phyloP scores from a whole-genome alignment of 1,284 basidiomycete genomes.

The Trametes versicolor region DNA sequence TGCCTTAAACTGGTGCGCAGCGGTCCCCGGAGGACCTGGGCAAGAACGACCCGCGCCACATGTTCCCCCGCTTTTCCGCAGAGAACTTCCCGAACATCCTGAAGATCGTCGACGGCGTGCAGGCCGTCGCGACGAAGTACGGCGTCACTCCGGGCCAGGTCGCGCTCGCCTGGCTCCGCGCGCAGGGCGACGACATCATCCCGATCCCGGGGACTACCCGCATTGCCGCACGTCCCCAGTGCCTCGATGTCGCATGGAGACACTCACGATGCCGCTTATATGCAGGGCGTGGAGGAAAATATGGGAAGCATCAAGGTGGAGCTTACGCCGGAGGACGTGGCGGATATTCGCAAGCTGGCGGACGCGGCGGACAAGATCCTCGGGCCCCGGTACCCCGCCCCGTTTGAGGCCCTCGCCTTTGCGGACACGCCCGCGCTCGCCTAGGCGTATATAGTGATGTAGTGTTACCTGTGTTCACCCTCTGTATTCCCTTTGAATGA shows the following conservation, averaged over 20 bases:
- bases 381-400: slow-evolving; percentile 29
- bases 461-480: too few relatives aligned
- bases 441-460: too few relatives aligned
- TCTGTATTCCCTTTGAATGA: too few relatives aligned
- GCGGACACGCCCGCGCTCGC: slow-evolving; percentile 32
- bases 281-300: slow-evolving; percentile 56
- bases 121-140: slow-evolving; percentile 45
- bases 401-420: slow-evolving; percentile 14
- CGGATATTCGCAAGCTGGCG: slow-evolving; percentile 45
- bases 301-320: slow-evolving; percentile 43
- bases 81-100: slow-evolving; percentile 59
- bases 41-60: slow-evolving; percentile 55
- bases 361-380: slow-evolving; percentile 37
- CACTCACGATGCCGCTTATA: slow-evolving; percentile 36
- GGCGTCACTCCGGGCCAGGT: slow-evolving; percentile 52
- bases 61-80: slow-evolving; percentile 48
- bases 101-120: slow-evolving; percentile 50
- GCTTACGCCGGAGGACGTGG: slow-evolving; percentile 45
- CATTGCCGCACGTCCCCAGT: slow-evolving; percentile 25
- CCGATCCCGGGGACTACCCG: slow-evolving; percentile 51
- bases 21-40: slow-evolving; percentile 62
- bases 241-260: too few relatives aligned
- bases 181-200: slow-evolving; percentile 49
- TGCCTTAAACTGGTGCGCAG: too few relatives aligned
- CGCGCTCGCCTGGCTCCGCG: slow-evolving; percentile 55